phyloP scores from a whole-genome alignment of 108 stramenopile species.

The Fragilariopsis cylindrus region DNA sequence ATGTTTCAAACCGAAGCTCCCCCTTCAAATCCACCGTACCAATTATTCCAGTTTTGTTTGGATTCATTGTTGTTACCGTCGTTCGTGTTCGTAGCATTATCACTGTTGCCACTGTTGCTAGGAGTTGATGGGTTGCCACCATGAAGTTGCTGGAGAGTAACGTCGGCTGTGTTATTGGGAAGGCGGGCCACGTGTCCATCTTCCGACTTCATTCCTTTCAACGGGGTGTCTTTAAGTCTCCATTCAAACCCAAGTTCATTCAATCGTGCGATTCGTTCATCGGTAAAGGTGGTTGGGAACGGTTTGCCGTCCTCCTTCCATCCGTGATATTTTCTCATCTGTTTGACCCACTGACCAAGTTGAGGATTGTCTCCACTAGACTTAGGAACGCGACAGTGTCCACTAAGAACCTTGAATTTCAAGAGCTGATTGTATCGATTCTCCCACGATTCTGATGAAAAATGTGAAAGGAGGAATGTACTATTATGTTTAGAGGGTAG shows the following conservation, averaged over 20 bases:
- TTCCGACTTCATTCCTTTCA: background rate
- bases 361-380: constrained; percentile 24
- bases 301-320: constrained; percentile 9
- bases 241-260: constrained; percentile 9
- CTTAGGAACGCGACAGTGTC: constrained; percentile 38
- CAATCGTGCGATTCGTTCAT: constrained; percentile 2
- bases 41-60: too few species aligned
- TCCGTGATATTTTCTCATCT: constrained; percentile 41
- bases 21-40: too few species aligned
- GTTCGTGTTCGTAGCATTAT: background rate
- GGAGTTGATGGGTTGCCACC: background rate
- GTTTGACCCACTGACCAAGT: constrained; percentile 44
- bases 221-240: constrained; percentile 1
- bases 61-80: too few species aligned
- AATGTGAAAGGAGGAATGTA: too few species aligned
- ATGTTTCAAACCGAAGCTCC: too few species aligned
- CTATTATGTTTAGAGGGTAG: too few species aligned
- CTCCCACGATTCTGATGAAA: background rate
- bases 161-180: background rate
- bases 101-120: background rate
- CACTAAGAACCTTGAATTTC: constrained; percentile 26
- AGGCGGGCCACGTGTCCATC: background rate
- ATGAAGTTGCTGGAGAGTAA: too few species aligned
- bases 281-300: constrained; percentile 6
- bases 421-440: constrained; percentile 15